phyloP scores from a whole-genome alignment of 192 early-diverging fungal genomes.

The Backusella tuberculispora region DNA sequence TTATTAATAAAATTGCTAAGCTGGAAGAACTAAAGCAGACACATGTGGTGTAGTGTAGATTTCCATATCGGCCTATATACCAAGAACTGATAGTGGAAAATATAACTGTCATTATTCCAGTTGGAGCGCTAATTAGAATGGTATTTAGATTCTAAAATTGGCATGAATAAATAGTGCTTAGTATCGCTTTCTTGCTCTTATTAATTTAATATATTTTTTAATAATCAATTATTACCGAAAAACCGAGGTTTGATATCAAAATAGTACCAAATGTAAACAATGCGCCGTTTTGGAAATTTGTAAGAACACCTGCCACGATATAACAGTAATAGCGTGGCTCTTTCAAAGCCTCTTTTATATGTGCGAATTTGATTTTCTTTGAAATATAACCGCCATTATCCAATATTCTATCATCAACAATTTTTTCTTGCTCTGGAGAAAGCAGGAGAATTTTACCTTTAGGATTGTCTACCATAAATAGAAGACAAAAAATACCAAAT shows the following conservation, averaged over 20 bases:
- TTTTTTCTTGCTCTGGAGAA: background rate
- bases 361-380: conserved; percentile 21
- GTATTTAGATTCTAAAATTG: conserved; percentile 22
- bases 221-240: conserved; percentile 19
- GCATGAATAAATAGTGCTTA: background rate
- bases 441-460: background rate
- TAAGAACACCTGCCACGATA: conserved; percentile 3
- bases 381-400: conserved; percentile 26
- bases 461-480: conserved; percentile 29
- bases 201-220: background rate
- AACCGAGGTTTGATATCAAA: conserved; percentile 26
- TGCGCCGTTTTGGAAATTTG: conserved; percentile 31
- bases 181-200: background rate
- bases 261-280: conserved; percentile 19
- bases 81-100: background rate
- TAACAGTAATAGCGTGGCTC: conserved; percentile 29
- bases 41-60: conserved; percentile 5
- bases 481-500: conserved; percentile 27
- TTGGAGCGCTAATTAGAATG: conserved; percentile 22
- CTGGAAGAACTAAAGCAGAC: background rate
- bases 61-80: conserved; percentile 1
- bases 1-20: conserved; percentile 29
- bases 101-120: conserved; percentile 9
- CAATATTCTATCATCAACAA: conserved; percentile 14
- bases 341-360: conserved; percentile 29